These are phyloP conservation scores for Tolypocladium cylindrosporum DNA, from an alignment of 2,329 filamentous ascomycete genomes.

Conservation along the genomic window DNA sequence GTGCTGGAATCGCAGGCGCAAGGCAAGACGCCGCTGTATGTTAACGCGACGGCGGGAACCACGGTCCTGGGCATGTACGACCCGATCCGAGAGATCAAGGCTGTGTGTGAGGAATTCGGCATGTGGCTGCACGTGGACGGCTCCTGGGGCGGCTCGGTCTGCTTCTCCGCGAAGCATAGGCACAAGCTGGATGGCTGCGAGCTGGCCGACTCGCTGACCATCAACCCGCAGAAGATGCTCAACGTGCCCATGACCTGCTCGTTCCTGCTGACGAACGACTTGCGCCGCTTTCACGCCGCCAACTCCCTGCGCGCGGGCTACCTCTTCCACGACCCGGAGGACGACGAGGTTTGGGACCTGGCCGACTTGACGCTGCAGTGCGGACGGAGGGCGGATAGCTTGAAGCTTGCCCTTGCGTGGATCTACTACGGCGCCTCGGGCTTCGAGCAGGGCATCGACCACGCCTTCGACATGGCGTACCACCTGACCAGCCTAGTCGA, in stretches of 20 bases:
- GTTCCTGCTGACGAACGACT: constrained; percentile 70
- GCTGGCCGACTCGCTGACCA: constrained; percentile 68
- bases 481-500: constrained; percentile 54
- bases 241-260: constrained; percentile 83
- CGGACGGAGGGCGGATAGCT: constrained; percentile 69
- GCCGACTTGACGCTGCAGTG: constrained; percentile 90
- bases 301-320: constrained; percentile 85
- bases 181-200: constrained; percentile 59
- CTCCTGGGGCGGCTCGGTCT: constrained; percentile 77
- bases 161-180: constrained; percentile 59
- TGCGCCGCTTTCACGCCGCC: constrained; percentile 65
- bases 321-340: constrained; percentile 56
- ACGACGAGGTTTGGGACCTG: constrained; percentile 68
- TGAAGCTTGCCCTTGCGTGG: constrained; percentile 85
- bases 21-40: constrained; percentile 78
- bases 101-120: constrained; percentile 57
- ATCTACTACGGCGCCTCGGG: constrained; percentile 74
- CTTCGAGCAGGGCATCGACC: constrained; percentile 58
- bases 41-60: constrained; percentile 89
- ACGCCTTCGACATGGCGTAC: constrained; percentile 60
- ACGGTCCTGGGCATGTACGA: constrained; percentile 88
- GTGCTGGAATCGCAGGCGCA: constrained; percentile 51
- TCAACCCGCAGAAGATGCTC: constrained; percentile 97
- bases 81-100: constrained; percentile 58
- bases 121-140: constrained; percentile 91